Base-by-base conservation (phyloP, 1,284 basidiomycete genomes). In the Puccinia brachypodii region DNA sequence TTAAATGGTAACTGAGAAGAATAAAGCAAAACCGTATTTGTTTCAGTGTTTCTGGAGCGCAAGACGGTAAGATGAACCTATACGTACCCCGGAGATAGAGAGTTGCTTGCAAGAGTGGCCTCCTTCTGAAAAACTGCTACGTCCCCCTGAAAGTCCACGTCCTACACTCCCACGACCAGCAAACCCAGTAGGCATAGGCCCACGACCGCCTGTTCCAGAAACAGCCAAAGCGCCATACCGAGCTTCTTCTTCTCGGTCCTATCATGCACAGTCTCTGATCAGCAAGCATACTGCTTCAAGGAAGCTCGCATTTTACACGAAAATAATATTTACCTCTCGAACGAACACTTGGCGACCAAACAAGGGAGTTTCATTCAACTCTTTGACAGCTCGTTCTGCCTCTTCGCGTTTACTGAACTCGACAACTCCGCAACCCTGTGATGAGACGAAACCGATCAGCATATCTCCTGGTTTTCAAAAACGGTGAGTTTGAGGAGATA, bases 171-270 rank as follows among this genome's bases (percentile, higher is more conserved):
- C 82, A 31, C 82, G 74, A 40, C 84, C 83, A 38, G 82, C 81
- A 56, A 84, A 84, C 22, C 85, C 85, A 90, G 85, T 93, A 56
- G 50, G 31, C 90, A 84, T 91, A 90, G 80, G 93, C 84, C 92
- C 91, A 56, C 84, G 83, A 9, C 82, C 79, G 53, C 84, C 84
- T 19, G 76, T 80, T 38, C 84, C 83, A 38, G 94, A 93, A 50
- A 96, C 93, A 22, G 96, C 94, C 0, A 94, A 92, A 0, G 93
- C 92, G 82, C 96, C 96, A 85, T 97, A 98, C 62, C 96, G 92
- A 64, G 95, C 94, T 85, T 95, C 93, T 81, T 92, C 92, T 88
- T 98, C 96, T 81, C 96, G 95, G 87, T 99, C 96, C 96, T 98
- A 85, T 8, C 38, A 64, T 58, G 8, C 38, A 9, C 62, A 40